These are phyloP conservation scores for Phoenix dactylifera DNA, from an alignment of 176 grass and related monocot genomes.

Conservation along the genomic window DNA sequence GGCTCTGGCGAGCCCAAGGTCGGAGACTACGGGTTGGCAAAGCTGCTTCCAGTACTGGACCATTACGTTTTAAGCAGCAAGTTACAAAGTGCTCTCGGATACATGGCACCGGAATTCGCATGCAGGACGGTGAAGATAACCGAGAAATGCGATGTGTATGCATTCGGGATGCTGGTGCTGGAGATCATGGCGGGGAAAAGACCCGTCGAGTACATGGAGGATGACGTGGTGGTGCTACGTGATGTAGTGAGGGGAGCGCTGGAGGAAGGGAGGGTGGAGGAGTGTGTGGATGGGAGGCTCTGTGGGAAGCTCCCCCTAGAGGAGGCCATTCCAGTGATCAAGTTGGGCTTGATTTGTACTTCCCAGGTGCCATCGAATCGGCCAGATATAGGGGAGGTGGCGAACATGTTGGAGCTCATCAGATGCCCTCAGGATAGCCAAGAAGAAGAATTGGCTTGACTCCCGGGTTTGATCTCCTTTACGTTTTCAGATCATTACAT, in stretches of 20 bases:
- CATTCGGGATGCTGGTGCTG: conserved; percentile 75
- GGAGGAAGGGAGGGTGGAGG: conserved; percentile 83
- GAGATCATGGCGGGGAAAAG: conserved; percentile 82
- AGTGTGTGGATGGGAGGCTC: conserved; percentile 75
- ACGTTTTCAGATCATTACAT: conserved; percentile 25
- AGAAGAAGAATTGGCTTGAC: conserved; percentile 58
- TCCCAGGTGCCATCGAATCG: conserved; percentile 94
- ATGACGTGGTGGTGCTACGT: conserved; percentile 82
- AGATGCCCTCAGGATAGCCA: conserved; percentile 92
- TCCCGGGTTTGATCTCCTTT: background rate
- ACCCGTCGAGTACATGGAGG: conserved; percentile 95
- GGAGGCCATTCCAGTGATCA: conserved; percentile 81
- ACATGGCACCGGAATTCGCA: conserved; percentile 96
- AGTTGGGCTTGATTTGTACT: conserved; percentile 86
- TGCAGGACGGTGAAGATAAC: conserved; percentile 93
- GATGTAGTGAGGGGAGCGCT: conserved; percentile 77
- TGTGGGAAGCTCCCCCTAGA: conserved; percentile 78
- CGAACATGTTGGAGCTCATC: conserved; percentile 96
- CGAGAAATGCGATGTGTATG: conserved; percentile 91
- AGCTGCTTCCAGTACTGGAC: conserved; percentile 90
- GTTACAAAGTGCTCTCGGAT: conserved; percentile 87
- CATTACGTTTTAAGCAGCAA: conserved; percentile 94
- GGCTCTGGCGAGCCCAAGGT: conserved; percentile 64
- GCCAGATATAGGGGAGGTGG: conserved; percentile 89
- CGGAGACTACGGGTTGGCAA: conserved; percentile 92